Percentiles rank a stretch among this genome's conserved stretches.
phyloP scores from a whole-genome alignment of 352 stramenopile genomes.

The Phytopythium cucurbitacearum region DNA sequence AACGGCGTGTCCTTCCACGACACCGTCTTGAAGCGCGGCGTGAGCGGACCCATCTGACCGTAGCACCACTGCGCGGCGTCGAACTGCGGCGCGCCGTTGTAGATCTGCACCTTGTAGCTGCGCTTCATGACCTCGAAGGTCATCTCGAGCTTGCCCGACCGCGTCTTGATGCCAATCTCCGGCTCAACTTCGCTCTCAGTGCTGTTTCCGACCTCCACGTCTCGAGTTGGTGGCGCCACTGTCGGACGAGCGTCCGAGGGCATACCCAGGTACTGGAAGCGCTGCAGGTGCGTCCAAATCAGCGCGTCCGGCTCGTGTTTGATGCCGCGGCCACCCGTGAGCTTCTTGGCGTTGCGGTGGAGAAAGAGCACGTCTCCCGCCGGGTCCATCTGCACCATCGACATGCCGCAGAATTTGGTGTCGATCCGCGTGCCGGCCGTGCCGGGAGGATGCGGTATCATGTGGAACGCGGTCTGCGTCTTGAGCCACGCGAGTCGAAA shows the following conservation, averaged over 20 bases:
- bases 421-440: conserved; percentile 27
- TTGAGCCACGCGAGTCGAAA: conserved; percentile 58
- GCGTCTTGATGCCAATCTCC: neutral
- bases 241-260: conserved; percentile 9
- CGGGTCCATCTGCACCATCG: conserved; percentile 39
- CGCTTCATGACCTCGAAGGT: conserved; percentile 22
- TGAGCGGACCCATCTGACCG: conserved; percentile 18
- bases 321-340: conserved; percentile 14
- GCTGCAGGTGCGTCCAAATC: conserved; percentile 37
- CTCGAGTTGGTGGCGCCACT: neutral
- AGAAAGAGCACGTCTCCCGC: conserved; percentile 39
- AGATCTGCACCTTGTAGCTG: conserved; percentile 37
- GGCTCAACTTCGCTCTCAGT: neutral
- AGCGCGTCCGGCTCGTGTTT: conserved; percentile 9
- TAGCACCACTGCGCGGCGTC: conserved; percentile 37
- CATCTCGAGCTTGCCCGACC: conserved; percentile 14
- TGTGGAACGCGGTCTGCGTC: conserved; percentile 38
- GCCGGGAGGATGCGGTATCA: conserved; percentile 36
- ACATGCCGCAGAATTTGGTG: conserved; percentile 48
- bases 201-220: neutral
- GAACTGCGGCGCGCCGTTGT: conserved; percentile 31
- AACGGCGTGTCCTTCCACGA: conserved; percentile 28
- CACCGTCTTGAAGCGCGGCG: conserved; percentile 22
- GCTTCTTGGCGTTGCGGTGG: conserved; percentile 45
- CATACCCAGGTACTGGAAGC: conserved; percentile 20